Evolutionary conservation across 768 basidiomycete genomes (phyloP).

Genomic region (Pluteus cervinus): DNA sequence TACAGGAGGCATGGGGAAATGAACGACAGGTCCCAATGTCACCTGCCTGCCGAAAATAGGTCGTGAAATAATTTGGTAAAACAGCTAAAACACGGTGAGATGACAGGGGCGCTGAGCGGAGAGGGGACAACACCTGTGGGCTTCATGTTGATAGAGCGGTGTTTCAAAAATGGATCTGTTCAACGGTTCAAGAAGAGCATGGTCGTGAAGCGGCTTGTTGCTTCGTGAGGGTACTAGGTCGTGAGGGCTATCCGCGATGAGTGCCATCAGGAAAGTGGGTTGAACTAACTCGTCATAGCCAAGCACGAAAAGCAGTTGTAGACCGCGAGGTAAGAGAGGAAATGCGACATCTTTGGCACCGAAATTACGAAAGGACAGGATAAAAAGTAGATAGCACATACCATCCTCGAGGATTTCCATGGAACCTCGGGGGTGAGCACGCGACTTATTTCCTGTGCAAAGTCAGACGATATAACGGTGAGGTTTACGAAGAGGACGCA

Average conservation of each 20-base stretch:
- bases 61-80: conserved; percentile 63
- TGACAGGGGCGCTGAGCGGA: conserved; percentile 3
- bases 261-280: conserved; percentile 46
- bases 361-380: not conserved
- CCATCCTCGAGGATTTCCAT: conserved; percentile 75
- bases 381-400: conserved; percentile 22
- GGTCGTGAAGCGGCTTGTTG: conserved; percentile 46
- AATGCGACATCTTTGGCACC: conserved; percentile 58
- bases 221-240: conserved; percentile 23
- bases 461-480: not conserved
- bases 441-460: conserved; percentile 62
- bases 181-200: conserved; percentile 63
- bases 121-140: conserved; percentile 48
- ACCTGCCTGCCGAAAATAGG: conserved; percentile 69
- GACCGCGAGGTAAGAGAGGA: conserved; percentile 72
- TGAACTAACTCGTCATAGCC: conserved; percentile 40
- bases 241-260: conserved; percentile 29
- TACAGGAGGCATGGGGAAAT: conserved; percentile 66
- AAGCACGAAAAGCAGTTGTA: conserved; percentile 58
- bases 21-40: conserved; percentile 50
- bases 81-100: conserved; percentile 36
- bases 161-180: conserved; percentile 62
- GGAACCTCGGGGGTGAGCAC: conserved; percentile 60
- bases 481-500: conserved; percentile 19
- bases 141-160: conserved; percentile 64